A percentile compares a stretch with the other conserved stretches of the same genome.
phyloP scores from a whole-genome alignment of 352 stramenopile genomes.

The Pythium pectinolyticum region DNA sequence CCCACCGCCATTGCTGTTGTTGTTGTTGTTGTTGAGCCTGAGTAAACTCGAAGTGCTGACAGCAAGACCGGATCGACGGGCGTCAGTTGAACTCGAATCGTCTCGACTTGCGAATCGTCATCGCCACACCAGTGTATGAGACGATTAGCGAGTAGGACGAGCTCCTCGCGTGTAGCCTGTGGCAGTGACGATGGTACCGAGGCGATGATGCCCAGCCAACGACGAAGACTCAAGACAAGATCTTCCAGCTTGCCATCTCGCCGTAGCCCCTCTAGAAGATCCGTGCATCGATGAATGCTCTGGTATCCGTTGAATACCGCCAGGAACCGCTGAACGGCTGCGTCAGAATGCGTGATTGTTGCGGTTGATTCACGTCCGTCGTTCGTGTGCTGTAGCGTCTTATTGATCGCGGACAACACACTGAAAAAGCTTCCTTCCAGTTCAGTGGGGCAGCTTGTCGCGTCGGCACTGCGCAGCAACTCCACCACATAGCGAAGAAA shows the following conservation, averaged over 20 bases:
- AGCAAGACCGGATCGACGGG: constrained; percentile 12
- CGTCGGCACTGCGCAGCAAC: constrained; percentile 14
- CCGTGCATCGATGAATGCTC: background rate
- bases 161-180: background rate
- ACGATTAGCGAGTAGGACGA: constrained; percentile 20
- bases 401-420: constrained; percentile 10
- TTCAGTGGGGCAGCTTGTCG: constrained; percentile 13
- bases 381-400: background rate
- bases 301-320: background rate
- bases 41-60: constrained; percentile 10
- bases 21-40: background rate
- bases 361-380: background rate
- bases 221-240: constrained; percentile 12
- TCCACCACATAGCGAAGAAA: constrained; percentile 11
- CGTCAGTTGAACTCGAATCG: background rate
- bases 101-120: background rate
- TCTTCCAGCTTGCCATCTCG: constrained; percentile 19
- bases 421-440: constrained; percentile 25
- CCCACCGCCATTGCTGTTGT: background rate
- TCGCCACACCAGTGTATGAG: constrained; percentile 5
- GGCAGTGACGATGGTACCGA: background rate
- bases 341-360: constrained; percentile 18
- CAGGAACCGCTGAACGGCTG: constrained; percentile 12
- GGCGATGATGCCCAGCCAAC: constrained; percentile 19
- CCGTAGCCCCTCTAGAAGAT: constrained; percentile 3